These are phyloP conservation scores for Ceriops tagal DNA, from an alignment of 345 rosid genomes.

Conservation along the genomic window DNA sequence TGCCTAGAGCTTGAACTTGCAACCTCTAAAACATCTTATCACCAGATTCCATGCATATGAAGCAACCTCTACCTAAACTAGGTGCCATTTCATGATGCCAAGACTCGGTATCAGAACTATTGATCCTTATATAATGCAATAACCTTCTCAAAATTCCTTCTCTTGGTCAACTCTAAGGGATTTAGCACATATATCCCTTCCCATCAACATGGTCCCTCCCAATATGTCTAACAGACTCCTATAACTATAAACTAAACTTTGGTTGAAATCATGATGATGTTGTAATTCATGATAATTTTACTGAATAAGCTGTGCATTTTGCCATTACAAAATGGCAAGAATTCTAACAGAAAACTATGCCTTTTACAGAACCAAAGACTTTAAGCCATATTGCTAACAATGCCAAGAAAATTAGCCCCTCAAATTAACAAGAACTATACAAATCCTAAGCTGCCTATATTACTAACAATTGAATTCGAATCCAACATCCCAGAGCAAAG, in stretches of 20 bases:
- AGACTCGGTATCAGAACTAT: neutral
- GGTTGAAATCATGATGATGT: no score
- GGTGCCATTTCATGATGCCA: neutral
- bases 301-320: neutral
- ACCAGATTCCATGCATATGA: neutral
- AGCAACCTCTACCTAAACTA: neutral
- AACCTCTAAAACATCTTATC: neutral
- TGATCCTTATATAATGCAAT: neutral
- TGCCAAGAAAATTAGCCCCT: neutral
- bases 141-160: neutral
- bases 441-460: no score
- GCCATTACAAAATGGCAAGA: no score
- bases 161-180: neutral
- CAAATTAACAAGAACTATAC: no score
- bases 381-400: neutral
- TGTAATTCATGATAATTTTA: no score
- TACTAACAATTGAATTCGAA: no score
- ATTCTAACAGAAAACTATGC: neutral
- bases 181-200: neutral
- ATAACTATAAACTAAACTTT: no score
- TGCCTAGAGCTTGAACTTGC: neutral
- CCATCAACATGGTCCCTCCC: neutral
- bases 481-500: neutral
- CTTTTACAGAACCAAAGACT: neutral
- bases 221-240: no score